Evolutionary conservation across 2,329 filamentous ascomycete species (phyloP), one percentile per base, ranked within the genome.

Genomic region (Alternaria novae-zelandiae): DNA sequence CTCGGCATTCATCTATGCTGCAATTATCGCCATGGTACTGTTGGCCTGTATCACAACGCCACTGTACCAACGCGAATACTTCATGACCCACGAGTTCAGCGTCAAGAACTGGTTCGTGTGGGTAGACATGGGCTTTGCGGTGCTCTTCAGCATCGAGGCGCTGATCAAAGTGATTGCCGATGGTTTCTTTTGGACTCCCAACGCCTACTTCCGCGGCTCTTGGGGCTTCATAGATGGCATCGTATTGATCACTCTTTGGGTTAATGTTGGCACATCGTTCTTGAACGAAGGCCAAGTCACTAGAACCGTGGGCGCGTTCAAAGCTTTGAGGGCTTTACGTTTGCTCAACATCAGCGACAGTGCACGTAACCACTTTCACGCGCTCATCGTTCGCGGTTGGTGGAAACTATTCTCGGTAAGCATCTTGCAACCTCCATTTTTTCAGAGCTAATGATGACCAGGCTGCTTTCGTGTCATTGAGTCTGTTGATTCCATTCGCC

Each of bases 1-100:
- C 78, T 97, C 96, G 1, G 93, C 93, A 4, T 91, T 99, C 72
- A 92, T 98, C 59, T 99, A 99, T 78, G 89, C 91, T 23, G 91
- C 93, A 13, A 97, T 99, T 66, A 92, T 98, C 45, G 92, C 93
- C 54, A 99, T 99, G 96, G 96, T 99, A n/a, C 82, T 97, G 47
- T 86, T 99, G 55, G 96, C 96, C 28, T 99, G 95, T 75, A 86
- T 98, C 54, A 97, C 94, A 2, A 99, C 96, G 2, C 96, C 96
- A 0, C 83, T 99, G 15, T 99, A 96, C 77, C 96, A 99, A 77
- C 93, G 91, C 77, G 86, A 94, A 70, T 96, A 97, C 75, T 95
- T 94, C 72, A 79, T 87, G 57, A 83, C 79, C 6, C 85, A 89
- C 61, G 75, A 80, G 1, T 89, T 88, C 74, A 89, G 84, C 62